Conservation (phyloP, 352 stramenopile species). For the Pythium rishiriense region DNA sequence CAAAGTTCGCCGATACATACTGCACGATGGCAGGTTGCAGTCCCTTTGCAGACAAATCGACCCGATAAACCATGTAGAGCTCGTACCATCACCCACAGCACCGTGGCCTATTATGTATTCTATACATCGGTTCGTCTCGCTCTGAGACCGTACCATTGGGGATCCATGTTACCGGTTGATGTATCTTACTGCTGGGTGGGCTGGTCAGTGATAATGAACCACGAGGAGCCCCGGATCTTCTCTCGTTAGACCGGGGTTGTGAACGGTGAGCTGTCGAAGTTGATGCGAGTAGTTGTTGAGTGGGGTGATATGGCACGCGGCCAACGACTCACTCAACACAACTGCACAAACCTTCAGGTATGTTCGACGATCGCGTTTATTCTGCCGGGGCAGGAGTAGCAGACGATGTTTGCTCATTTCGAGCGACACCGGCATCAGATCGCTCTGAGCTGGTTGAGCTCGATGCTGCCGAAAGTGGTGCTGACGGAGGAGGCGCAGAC, state of each 20-base stretch:
- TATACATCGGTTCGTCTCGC: conserved; percentile 21
- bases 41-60: conserved; percentile 85
- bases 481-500: not conserved
- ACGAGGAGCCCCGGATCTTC: not conserved
- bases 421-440: conserved; percentile 1
- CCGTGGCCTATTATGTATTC: conserved; percentile 22
- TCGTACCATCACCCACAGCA: not conserved
- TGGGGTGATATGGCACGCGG: not conserved
- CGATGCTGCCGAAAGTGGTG: not conserved
- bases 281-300: too few species aligned
- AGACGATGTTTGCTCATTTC: conserved; percentile 8
- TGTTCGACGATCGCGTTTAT: conserved; percentile 2
- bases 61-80: conserved; percentile 35
- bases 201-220: not conserved
- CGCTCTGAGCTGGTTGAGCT: conserved; percentile 11
- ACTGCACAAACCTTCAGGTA: not conserved
- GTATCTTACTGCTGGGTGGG: conserved; percentile 20
- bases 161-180: conserved; percentile 8
- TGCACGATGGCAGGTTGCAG: conserved; percentile 85
- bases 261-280: not conserved
- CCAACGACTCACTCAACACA: not conserved
- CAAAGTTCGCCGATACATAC: conserved; percentile 82
- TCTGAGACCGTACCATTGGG: conserved; percentile 8
- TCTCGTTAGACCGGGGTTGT: not conserved
- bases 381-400: conserved; percentile 6